These are phyloP conservation scores for Lactifluus rugatus DNA, from an alignment of 768 basidiomycete species.

Conservation along the genomic window DNA sequence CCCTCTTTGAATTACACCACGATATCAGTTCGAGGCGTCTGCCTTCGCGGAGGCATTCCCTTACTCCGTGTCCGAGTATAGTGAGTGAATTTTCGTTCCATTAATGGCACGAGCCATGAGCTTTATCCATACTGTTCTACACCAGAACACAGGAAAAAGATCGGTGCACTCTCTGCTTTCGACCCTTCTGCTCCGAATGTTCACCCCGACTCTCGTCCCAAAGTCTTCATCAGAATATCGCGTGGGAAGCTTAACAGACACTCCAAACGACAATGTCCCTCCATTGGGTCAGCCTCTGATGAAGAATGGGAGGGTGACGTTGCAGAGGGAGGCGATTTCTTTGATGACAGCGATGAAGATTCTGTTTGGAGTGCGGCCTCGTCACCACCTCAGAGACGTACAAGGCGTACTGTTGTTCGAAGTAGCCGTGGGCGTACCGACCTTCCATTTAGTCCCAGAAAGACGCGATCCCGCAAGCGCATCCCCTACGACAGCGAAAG, in stretches of 20 bases:
- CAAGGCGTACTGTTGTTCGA: conserved; percentile 13
- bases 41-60: conserved; percentile 11
- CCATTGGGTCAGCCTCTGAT: conserved; percentile 23
- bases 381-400: conserved; percentile 6
- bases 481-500: conserved; percentile 32
- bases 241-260: conserved; percentile 12
- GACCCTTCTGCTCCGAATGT: conserved; percentile 51
- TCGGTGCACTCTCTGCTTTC: conserved; percentile 40
- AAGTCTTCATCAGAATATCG: conserved; percentile 28
- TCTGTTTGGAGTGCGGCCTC: conserved; percentile 15
- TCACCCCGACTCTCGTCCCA: conserved; percentile 50
- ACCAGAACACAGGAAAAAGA: conserved; percentile 37
- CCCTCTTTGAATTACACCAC: neutral
- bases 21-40: conserved; percentile 10
- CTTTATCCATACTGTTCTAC: neutral
- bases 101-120: neutral
- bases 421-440: conserved; percentile 20
- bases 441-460: conserved; percentile 62
- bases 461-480: conserved; percentile 37
- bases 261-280: neutral
- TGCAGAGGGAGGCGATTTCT: conserved; percentile 13
- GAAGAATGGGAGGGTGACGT: conserved; percentile 28
- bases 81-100: conserved; percentile 4
- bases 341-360: conserved; percentile 12
- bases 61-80: conserved; percentile 15